Evolutionary conservation across 1,284 basidiomycete genomes (phyloP).

Genomic region (Puccinia hordei): DNA sequence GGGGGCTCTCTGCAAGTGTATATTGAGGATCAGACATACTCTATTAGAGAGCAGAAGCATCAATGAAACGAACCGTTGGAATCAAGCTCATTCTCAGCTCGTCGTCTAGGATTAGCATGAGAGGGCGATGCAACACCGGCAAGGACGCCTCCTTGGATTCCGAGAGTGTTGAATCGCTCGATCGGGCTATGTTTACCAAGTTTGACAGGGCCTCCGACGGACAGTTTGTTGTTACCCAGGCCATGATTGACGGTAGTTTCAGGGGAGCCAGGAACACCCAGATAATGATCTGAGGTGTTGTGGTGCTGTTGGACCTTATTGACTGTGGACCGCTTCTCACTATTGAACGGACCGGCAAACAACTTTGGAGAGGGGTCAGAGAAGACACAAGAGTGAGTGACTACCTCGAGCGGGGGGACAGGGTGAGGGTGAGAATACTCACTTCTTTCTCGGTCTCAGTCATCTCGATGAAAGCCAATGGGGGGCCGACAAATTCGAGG

Average conservation of each 20-base stretch:
- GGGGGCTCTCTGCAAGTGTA: conserved; percentile 9
- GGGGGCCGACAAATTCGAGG: conserved; percentile 40
- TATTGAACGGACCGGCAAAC: conserved; percentile 45
- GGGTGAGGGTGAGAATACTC: background rate
- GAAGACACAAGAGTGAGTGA: background rate
- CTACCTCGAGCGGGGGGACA: background rate
- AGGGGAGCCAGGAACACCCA: conserved; percentile 1
- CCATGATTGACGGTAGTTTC: conserved; percentile 3
- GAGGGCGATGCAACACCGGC: conserved; percentile 39
- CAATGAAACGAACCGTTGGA: conserved; percentile 17
- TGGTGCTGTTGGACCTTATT: conserved; percentile 42
- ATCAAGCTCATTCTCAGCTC: conserved; percentile 35
- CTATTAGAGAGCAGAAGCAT: background rate
- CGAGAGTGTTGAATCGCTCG: conserved; percentile 44
- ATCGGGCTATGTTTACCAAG: conserved; percentile 40
- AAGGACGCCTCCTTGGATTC: conserved; percentile 48
- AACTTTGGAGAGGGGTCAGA: conserved; percentile 12
- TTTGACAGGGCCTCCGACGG: conserved; percentile 35
- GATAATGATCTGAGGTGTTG: conserved; percentile 9
- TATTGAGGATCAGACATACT: background rate
- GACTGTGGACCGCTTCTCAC: conserved; percentile 31
- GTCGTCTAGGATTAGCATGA: conserved; percentile 20
- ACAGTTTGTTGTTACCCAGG: conserved; percentile 24
- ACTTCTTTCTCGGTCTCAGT: conserved; percentile 46
- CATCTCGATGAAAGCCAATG: conserved; percentile 37